Percentiles rank a stretch among this genome's conserved stretches.
Conservation (phyloP, 2,329 filamentous ascomycete species). For the Pyricularia pennisetigena region DNA sequence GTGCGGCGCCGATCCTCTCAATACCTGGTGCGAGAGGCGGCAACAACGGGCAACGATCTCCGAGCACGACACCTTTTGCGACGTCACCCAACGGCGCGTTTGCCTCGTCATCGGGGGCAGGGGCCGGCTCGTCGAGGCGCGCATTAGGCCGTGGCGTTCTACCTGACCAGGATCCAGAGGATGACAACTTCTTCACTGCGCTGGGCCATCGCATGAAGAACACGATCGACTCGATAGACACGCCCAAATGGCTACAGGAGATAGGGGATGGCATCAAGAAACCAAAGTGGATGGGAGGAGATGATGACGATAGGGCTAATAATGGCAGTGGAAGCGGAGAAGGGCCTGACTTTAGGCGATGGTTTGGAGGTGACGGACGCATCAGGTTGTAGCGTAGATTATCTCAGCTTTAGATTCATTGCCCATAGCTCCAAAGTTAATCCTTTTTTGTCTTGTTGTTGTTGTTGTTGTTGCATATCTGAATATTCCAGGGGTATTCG, state of each 20-base stretch:
- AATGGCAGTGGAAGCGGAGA: conserved; percentile 17
- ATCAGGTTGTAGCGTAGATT: conserved; percentile 16
- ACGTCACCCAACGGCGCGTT: conserved; percentile 11
- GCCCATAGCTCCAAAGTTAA: neutral
- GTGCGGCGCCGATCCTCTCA: conserved; percentile 37
- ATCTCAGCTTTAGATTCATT: neutral
- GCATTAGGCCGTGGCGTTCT: conserved; percentile 20
- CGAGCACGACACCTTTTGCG: conserved; percentile 3
- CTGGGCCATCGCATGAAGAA: conserved; percentile 83
- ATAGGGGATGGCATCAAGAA: conserved; percentile 60
- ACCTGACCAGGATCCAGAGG: conserved; percentile 46
- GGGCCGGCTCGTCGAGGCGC: conserved; percentile 14
- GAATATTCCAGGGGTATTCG: neutral
- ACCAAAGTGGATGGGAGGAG: conserved; percentile 71
- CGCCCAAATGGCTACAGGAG: conserved; percentile 74
- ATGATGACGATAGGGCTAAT: conserved; percentile 28
- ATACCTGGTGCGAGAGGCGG: conserved; percentile 22
- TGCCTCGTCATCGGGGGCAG: conserved; percentile 29
- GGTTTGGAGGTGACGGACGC: conserved; percentile 42
- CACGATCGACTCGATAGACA: conserved; percentile 74
- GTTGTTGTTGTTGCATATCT: neutral
- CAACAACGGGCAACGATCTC: conserved; percentile 8
- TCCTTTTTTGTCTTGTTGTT: too few species aligned
- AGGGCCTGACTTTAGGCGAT: conserved; percentile 34
- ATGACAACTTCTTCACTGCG: conserved; percentile 75